Base-by-base conservation (phyloP, 2,329 filamentous ascomycete species). In the Sporothrix pallida region DNA sequence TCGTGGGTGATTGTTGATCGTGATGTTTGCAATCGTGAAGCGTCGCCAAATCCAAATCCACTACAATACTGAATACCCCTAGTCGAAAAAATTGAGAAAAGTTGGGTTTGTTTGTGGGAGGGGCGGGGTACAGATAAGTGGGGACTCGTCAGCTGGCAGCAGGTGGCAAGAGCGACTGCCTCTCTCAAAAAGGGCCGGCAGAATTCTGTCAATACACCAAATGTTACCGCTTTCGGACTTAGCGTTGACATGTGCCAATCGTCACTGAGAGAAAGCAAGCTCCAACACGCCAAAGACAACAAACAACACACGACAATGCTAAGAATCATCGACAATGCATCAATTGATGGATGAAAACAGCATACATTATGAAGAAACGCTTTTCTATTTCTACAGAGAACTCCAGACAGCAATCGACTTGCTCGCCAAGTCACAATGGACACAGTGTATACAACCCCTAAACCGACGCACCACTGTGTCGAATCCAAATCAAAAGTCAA, bases 101-200 rank as follows among this genome's bases (percentile, higher is more conserved):
- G 13, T 74, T 73, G n/a, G 58, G 58, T 23, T 17, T 42, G 62
- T 73, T 74, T 73, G 74, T 73, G 72, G 70, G 72, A 48, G 65
- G 37, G 63, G 72, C 37, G 70, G 74, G 72, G 72, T 68, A 48
- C 2, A 12, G 58, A 54, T 56, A 56, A 60, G 58, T 26, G 60
- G 52, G 23, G 23, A 20, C 15, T n/a, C 23, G 54, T 1, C 74
- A 75, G 65, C 72, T 75, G 72, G 20, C 6, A 13, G 10, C 74
- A 75, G 20, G 50, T 74, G 72, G 60, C 31, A 50, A 17, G 10
- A 23, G 5, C 3, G 9, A 6, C n/a, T 13, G n/a, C 2, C 15
- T 7, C 37, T 23, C 23, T 23, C n/a, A 48, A 23, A 65, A n/a
- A 12, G 37, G 63, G 63, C 63, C 44, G 63, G 13, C 44, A 52